Base-by-base conservation (phyloP, 768 basidiomycete species). In the Paxillus rubicundulus region DNA sequence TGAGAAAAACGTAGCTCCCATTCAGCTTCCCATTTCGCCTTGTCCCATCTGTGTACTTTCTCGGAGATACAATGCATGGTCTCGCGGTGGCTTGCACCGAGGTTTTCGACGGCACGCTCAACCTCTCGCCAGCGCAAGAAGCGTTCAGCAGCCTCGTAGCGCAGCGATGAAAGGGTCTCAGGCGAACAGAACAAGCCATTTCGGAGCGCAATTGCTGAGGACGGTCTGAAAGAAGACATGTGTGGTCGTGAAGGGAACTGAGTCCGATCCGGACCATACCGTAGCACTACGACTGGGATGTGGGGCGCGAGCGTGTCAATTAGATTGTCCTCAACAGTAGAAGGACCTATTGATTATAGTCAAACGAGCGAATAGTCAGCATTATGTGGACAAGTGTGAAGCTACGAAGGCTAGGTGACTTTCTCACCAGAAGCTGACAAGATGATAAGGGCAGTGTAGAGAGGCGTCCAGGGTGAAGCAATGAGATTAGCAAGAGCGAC, bases 121-220 rank as follows among this genome's bases (percentile, higher is more conserved):
- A 88, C 79, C 63, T 87, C 87, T 30, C 85, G 73, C 87, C 87
- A 89, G 28, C 80, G 78, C 50, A 87, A 65, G 66, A 87, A 89
- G 17, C 87, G 78, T 52, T 87, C 84, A 0, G 82, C 76, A 0
- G 85, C 86, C 65, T 88, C 87, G 16, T 68, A 71, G 32, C 87
- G 79, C 28, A 89, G 72, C 1, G 73, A 62, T 1, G 76, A 72
- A 10, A 87, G 72, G 0, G 77, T 84, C 53, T 82, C 84, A 0
- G 86, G 85, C 1, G 82, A 80, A 55, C 76, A 81, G 67, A 89
- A 86, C 12, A 89, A 69, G 10, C 82, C 84, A 27, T 65, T 65
- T 12, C 85, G 80, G 9, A 89, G 74, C 1, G 81, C 76, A 8
- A 74, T 62, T 2, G 77, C 60, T 1, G 81, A 77, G 4, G 71